Conservation (phyloP, 2,329 filamentous ascomycete species). For the Fusarium verrucosum region DNA sequence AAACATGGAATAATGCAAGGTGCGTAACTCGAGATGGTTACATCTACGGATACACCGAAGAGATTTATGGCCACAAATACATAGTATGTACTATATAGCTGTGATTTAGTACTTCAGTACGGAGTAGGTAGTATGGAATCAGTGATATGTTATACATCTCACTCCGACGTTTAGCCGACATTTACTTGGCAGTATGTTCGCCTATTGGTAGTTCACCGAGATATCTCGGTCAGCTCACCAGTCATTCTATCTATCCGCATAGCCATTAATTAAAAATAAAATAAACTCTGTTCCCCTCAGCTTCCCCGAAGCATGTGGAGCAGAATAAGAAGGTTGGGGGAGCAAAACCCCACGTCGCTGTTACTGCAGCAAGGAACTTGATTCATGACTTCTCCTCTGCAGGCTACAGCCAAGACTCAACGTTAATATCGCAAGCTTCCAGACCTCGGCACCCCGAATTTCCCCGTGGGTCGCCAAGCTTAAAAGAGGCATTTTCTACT, state of each 20-base stretch:
- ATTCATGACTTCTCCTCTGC: conserved; percentile 1
- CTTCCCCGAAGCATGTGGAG: neutral
- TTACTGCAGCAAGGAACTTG: neutral
- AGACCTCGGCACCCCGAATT: neutral
- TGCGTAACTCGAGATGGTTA: no score
- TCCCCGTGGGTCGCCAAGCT: neutral
- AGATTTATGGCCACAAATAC: no score
- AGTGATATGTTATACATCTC: no score
- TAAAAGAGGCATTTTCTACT: conserved; percentile 12
- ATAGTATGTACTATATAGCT: no score
- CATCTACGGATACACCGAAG: no score
- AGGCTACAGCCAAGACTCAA: conserved; percentile 4
- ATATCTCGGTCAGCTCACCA: neutral
- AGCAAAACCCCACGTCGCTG: neutral
- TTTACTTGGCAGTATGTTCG: neutral
- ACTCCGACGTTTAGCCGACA: neutral
- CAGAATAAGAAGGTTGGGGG: neutral
- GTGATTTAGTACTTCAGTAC: no score
- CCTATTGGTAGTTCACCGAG: neutral
- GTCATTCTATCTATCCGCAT: neutral
- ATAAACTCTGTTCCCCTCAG: neutral
- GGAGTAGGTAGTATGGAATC: no score
- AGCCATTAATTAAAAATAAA: neutral
- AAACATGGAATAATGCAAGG: no score
- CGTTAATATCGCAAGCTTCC: neutral